These are phyloP conservation scores for Bretziella fagacearum DNA, from an alignment of 2,329 filamentous ascomycete species.

Conservation along the genomic window DNA sequence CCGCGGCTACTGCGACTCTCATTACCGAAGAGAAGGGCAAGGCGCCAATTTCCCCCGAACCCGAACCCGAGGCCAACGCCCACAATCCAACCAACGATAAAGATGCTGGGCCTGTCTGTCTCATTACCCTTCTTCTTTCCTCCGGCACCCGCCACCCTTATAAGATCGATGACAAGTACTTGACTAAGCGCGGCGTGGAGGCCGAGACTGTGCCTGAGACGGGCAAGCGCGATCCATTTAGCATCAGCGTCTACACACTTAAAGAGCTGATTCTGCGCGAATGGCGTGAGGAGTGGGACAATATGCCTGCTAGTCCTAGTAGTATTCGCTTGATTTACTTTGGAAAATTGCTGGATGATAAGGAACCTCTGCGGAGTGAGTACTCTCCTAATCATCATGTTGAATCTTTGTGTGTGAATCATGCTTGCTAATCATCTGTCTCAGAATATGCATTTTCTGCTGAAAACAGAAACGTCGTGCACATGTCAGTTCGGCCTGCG, in stretches of 20 bases:
- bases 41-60: slow-evolving; percentile 15
- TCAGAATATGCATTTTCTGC: slow-evolving; percentile 64
- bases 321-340: slow-evolving; percentile 85
- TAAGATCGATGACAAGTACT: slow-evolving; percentile 73
- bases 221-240: slow-evolving; percentile 56
- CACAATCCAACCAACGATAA: neutral
- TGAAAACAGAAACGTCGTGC: slow-evolving; percentile 68
- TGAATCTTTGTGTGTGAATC: slow-evolving; percentile 3
- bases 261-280: slow-evolving; percentile 89
- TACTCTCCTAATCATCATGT: slow-evolving; percentile 14
- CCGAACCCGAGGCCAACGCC: slow-evolving; percentile 1
- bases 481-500: slow-evolving; percentile 82
- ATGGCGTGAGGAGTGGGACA: slow-evolving; percentile 86
- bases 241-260: slow-evolving; percentile 81
- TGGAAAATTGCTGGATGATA: slow-evolving; percentile 80
- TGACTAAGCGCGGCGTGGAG: slow-evolving; percentile 61
- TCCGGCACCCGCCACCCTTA: slow-evolving; percentile 76
- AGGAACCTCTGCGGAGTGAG: slow-evolving; percentile 67
- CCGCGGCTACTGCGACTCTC: neutral
- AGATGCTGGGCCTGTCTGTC: slow-evolving; percentile 33
- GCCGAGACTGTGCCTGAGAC: slow-evolving; percentile 42
- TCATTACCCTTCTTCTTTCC: slow-evolving; percentile 69
- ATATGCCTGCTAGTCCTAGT: slow-evolving; percentile 68
- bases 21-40: slow-evolving; percentile 13
- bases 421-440: slow-evolving; percentile 2